Evolutionary conservation across 208 protist species (phyloP), one percentile per base, ranked within the genome.

Genomic region (Lotmaria passim): DNA sequence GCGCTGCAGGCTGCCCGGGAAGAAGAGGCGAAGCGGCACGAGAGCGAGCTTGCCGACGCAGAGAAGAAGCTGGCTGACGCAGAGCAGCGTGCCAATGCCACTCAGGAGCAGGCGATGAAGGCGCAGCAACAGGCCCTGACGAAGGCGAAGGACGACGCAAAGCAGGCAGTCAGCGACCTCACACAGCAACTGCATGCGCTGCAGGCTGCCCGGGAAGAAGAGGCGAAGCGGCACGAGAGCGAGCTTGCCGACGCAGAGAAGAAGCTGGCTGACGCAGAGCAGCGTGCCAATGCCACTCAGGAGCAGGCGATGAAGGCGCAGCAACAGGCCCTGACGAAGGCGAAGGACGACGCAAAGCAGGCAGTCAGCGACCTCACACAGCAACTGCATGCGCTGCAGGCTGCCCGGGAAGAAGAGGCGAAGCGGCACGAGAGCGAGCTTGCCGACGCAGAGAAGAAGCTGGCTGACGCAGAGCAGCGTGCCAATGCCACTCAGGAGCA

Each of bases 301-400:
- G 55, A 52, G 0, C 53, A 76, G 48, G 23, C 55, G 3, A 52
- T 41, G 17, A 44, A 70, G 41, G 53, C 2, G 24, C 41, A 61
- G 56, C 57, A 67, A 34, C 31, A 5, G 38, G 41, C 70, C 24
- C 43, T 59, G 0, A 33, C 43, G 30, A 50, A 11, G 24, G 55
- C 50, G n/a, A 6, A 39, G 12, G 7, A 43, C 34, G 47, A 31
- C 0, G 36, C 50, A 8, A 23, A 59, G 47, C 28, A 63, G 28
- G 21, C 30, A 0, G 38, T 23, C 7, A 14, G 4, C 11, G 59
- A 65, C 59, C 59, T 53, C 43, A 53, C 44, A 2, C 44, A 21
- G 2, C 59, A 71, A 33, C 41, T 56, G 43, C 33, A 36, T 4
- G 65, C n/a, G n/a, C n/a, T n/a, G n/a, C n/a, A n/a, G n/a, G n/a